Base-by-base conservation (phyloP, 139 green algal genomes). In the Diplosphaera chodatii region DNA sequence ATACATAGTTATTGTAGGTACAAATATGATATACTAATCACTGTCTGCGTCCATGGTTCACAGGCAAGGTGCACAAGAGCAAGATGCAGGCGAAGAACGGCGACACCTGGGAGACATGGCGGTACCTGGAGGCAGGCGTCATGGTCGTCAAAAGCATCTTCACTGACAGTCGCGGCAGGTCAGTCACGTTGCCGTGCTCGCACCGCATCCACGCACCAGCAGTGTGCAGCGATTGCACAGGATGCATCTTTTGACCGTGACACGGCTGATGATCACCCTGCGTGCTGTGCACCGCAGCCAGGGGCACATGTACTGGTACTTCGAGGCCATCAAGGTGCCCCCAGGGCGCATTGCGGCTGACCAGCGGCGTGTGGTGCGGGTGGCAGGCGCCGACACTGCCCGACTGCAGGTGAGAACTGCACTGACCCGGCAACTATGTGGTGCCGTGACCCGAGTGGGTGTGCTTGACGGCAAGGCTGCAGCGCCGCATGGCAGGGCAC, bases 221-320 rank as follows among this genome's bases (percentile, higher is more conserved):
- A n/a, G n/a, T n/a, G n/a, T n/a, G n/a, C n/a, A n/a, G n/a, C n/a
- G n/a, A n/a, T n/a, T n/a, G n/a, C n/a, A n/a, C n/a, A n/a, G n/a
- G n/a, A n/a, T n/a, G n/a, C n/a, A n/a, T n/a, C 48, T 27, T 25
- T 10, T 23, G 48, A 59, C 22, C 48, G 22, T 25, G 16, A 59
- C 48, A 25, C 25, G 48, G 3, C 48, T 10, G 16, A 48, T 48
- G 37, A 8, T 13, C 13, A 8, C 37, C 37, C 48, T 25, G 16
- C 25, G 48, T 25, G 18, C 10, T 59, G 48, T 59, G 16, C 10
- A 23, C 48, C 4, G 68, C 55, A 32, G 55, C n/a, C 40, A 73
- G 55, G 32, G 27, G 21, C 20, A 32, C 55, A 67, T 73, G 68
- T 67, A 67, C 55, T 73, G 68, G 68, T 73, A 67, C 68, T 32